Base-by-base conservation (phyloP, 169 alveolate species). In the Cryptosporidium meleagridis region DNA sequence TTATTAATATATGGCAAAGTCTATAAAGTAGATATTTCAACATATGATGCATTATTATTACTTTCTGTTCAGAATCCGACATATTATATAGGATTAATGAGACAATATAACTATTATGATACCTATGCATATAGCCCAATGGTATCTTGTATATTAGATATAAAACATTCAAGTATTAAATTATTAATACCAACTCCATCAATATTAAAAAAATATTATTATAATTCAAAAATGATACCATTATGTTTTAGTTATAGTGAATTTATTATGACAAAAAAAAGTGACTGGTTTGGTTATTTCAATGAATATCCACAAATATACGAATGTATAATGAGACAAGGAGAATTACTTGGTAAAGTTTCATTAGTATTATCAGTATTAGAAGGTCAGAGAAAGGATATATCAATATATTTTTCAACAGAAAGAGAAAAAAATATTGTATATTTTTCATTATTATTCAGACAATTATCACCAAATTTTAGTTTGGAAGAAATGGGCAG, bases 111-210 rank as follows among this genome's bases (percentile, higher is more conserved):
- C 31, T 52, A 48, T 31, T 52, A 72, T 53, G 85, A 72, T 37
- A 45, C 8, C 12, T 72, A 72, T 72, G 67, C 69, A 26, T 31
- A 5, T 29, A 37, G n/a, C 26, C 89, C 89, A 21, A 62, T 80
- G 80, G 58, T 80, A 16, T 61, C 89, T 8, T 80, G 89, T 26
- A 59, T 62, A 14, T 55, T 80, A n/a, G 75, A 80, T 62, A 62
- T 80, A 4, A 80, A 80, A 29, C 75, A 65, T 33, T 37, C 55
- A 41, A 41, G 23, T 45, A 65, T 80, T 41, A 80, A 80, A 33
- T 55, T 80, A 26, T 29, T 80, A 65, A 35, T 80, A 41, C 89
- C 89, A 21, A 80, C 89, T 2, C 89, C 89, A 33, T 80, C 89
- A 14, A 59, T 80, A 41, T 45, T 80, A 26, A 12, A 12, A 3